Evolutionary conservation across 2,329 filamentous ascomycete genomes (phyloP), one percentile per base, ranked within the genome.

Genomic region (Nigrograna mackinnonii): DNA sequence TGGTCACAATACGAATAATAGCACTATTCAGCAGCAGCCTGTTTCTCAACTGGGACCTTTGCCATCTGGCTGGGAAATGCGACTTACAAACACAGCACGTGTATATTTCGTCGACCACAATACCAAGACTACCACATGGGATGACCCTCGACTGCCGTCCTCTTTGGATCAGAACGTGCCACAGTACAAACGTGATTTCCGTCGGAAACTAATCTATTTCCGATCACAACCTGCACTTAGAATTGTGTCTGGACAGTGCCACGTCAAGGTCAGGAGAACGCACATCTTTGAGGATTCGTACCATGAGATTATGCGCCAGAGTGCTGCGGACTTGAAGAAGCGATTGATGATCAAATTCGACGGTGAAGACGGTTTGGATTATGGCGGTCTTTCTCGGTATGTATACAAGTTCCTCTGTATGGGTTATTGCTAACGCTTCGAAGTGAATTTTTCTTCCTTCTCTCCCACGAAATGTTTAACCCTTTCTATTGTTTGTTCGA

Each of bases 401-500:
- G 74, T 54, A 30, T 16, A 50, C 19, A 21, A 13, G 9, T 17
- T 36, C 22, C 17, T 36, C 11, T 12, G 11, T 36, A 35, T 20
- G 11, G n/a, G 13, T 16, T 14, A 14, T 9, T 2, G 72, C 52
- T 36, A 38, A 39, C 44, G 16, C 22, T 14, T 12, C 30, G 51
- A 59, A 83, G 91, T 81, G 94, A 99, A 73, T 99, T 99, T 78
- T 99, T 99, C 79, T 99, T 99, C 84, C 78, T 99, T 30, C 83
- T 99, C 41, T 97, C 92, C 13, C 94, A 99, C 74, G 94, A 99
- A 77, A 99, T 99, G 94, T 99, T 99, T 77, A 99, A 99, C 71
- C 94, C 94, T 22, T 99, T 99, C 75, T 99, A 99, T 77, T 99
- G 94, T 69, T 79, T 99, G 40, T 99, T 99, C 77, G 94, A 99